phyloP scores from a whole-genome alignment of 768 basidiomycete genomes.

The Psilocybe subaeruginosa region DNA sequence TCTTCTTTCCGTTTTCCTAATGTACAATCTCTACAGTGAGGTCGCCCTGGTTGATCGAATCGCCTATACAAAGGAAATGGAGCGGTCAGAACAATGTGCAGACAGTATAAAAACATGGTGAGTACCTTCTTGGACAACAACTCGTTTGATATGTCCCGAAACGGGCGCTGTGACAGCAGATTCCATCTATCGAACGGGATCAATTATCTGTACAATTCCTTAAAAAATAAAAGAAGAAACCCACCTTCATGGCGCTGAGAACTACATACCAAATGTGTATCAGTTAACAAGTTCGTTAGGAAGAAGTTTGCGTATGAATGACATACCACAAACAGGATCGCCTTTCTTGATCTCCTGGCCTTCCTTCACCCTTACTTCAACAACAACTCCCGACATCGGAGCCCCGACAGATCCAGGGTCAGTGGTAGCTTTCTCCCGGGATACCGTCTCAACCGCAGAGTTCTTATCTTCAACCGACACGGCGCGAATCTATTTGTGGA shows the following conservation, averaged over 20 bases:
- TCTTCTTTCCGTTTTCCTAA: conserved; percentile 17
- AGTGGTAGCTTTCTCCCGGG: conserved; percentile 90
- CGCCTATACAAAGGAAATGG: conserved; percentile 50
- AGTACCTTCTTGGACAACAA: conserved; percentile 84
- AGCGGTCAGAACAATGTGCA: neutral
- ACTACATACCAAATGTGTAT: conserved; percentile 47
- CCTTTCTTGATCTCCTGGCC: conserved; percentile 98
- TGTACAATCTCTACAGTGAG: conserved; percentile 79
- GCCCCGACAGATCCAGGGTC: conserved; percentile 98
- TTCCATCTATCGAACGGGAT: conserved; percentile 76
- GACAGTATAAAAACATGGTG: neutral
- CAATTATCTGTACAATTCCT: conserved; percentile 14
- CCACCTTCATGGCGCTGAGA: conserved; percentile 95
- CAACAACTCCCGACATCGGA: conserved; percentile 97
- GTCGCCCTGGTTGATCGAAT: conserved; percentile 95
- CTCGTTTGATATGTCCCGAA: conserved; percentile 94
- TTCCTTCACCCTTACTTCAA: conserved; percentile 97
- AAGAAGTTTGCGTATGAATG: conserved; percentile 14
- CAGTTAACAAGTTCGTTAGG: conserved; percentile 21
- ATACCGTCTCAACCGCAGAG: conserved; percentile 93
- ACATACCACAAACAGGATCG: conserved; percentile 89
- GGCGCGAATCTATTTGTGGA: conserved; percentile 74
- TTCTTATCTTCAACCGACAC: conserved; percentile 96
- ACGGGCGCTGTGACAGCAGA: conserved; percentile 96
- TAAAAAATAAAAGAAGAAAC: conserved; percentile 24